Conservation (phyloP, 768 basidiomycete genomes). For the Tulasnella sp. region DNA sequence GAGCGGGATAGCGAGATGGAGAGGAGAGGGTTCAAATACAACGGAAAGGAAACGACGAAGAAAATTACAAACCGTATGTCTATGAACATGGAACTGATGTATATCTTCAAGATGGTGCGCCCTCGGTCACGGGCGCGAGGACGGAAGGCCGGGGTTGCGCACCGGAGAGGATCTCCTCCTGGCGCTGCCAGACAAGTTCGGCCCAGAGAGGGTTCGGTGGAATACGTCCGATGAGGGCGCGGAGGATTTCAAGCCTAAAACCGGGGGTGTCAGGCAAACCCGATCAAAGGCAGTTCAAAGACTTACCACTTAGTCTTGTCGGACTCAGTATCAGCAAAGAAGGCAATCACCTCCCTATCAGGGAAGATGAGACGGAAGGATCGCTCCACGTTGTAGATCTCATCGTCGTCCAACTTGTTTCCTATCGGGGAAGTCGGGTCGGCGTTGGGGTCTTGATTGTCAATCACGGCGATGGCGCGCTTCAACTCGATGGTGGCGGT, state of each 20-base stretch:
- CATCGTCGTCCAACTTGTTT: constrained; percentile 56
- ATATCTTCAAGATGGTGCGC: neutral
- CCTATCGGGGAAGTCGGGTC: constrained; percentile 32
- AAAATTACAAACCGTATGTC: constrained; percentile 1
- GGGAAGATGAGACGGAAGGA: constrained; percentile 83
- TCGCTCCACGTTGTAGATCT: constrained; percentile 65
- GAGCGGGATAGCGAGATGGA: neutral
- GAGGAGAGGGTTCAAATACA: constrained; percentile 3
- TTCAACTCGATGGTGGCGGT: constrained; percentile 88
- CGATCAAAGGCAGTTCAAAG: neutral
- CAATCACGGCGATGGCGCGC: constrained; percentile 72
- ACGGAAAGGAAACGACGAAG: neutral
- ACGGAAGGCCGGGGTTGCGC: neutral
- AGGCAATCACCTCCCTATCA: constrained; percentile 71
- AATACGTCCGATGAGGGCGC: constrained; percentile 80
- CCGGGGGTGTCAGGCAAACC: neutral
- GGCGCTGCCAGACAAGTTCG: constrained; percentile 82
- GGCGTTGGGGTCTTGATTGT: constrained; percentile 53
- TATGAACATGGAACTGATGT: neutral
- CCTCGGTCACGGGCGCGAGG: neutral
- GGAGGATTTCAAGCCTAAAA: constrained; percentile 76
- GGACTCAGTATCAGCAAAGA: constrained; percentile 86
- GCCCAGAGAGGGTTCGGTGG: constrained; percentile 93
- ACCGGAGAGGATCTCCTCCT: constrained; percentile 42
- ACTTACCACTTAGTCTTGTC: constrained; percentile 83